A percentile compares a stretch with the other conserved stretches of the same genome.
Evolutionary conservation across 805 yeast species (phyloP).

Genomic region (Lipomyces orientalis): DNA sequence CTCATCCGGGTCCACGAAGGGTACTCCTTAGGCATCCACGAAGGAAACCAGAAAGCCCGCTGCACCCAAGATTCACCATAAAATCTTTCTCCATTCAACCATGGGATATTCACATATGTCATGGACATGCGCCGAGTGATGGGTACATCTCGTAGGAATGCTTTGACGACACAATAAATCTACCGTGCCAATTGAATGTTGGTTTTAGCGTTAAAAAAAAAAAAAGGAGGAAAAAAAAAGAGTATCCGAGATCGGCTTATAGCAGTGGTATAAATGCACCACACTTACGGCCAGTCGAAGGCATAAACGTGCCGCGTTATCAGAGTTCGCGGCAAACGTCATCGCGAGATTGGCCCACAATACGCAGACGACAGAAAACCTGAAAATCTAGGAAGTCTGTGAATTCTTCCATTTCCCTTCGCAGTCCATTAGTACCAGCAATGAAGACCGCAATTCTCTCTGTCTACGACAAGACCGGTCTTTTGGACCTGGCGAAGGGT

Average conservation of each 20-base stretch:
- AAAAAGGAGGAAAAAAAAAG: constrained; percentile 11
- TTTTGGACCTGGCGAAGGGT: constrained; percentile 95
- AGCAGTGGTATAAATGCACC: not conserved
- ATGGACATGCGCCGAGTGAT: constrained; percentile 43
- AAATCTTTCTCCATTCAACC: constrained; percentile 59
- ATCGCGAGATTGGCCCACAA: not conserved
- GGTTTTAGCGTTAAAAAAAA: constrained; percentile 44
- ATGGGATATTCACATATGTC: constrained; percentile 44
- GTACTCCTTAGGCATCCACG: constrained; percentile 55
- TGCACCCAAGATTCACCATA: constrained; percentile 68
- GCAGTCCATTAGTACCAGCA: not conserved
- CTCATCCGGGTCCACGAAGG: constrained; percentile 73
- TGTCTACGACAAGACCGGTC: constrained; percentile 96
- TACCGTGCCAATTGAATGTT: constrained; percentile 36
- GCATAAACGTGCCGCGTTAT: not conserved
- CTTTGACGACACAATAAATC: constrained; percentile 41
- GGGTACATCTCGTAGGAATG: constrained; percentile 49
- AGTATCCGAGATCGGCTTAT: not conserved
- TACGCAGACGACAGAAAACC: constrained; percentile 7
- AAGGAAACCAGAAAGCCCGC: constrained; percentile 55
- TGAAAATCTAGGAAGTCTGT: not conserved
- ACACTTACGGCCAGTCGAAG: not conserved
- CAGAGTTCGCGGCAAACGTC: not conserved
- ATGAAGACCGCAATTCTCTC: constrained; percentile 90
- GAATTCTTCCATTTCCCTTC: not conserved